phyloP scores from a whole-genome alignment of 208 protist species.

The Phytomonas francai region DNA sequence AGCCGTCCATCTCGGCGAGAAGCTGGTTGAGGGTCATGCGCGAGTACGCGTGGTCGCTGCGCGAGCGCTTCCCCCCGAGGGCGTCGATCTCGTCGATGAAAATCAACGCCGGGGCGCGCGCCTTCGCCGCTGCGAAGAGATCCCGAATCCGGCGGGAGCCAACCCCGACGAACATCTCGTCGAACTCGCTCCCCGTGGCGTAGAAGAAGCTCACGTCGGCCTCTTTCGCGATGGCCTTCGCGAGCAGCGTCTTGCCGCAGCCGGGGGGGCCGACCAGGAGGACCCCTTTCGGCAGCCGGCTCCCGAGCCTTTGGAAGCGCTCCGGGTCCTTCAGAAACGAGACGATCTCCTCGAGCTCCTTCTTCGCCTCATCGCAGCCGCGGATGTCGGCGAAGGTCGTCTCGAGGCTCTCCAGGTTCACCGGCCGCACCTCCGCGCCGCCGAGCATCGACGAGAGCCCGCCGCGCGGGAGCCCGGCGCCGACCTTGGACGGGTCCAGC shows the following conservation, averaged over 20 bases:
- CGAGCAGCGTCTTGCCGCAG: conserved; percentile 94
- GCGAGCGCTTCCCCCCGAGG: conserved; percentile 79
- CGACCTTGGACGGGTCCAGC: conserved; percentile 18
- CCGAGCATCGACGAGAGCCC: conserved; percentile 22
- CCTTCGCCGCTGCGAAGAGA: conserved; percentile 93
- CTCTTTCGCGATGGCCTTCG: conserved; percentile 91
- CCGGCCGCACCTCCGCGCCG: conserved; percentile 50
- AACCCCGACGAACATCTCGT: conserved; percentile 98
- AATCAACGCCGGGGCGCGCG: conserved; percentile 92
- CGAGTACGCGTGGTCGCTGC: conserved; percentile 56
- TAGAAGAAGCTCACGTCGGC: conserved; percentile 96
- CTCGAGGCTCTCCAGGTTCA: conserved; percentile 70
- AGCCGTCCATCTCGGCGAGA: conserved; percentile 96
- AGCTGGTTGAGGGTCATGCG: conserved; percentile 97
- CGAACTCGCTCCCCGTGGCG: conserved; percentile 92
- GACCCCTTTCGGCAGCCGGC: conserved; percentile 94
- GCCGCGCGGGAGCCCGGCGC: conserved; percentile 15
- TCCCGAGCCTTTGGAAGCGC: conserved; percentile 91
- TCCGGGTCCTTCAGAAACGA: conserved; percentile 93
- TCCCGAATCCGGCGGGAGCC: conserved; percentile 92
- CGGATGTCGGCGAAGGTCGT: conserved; percentile 83
- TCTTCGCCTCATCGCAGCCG: conserved; percentile 89
- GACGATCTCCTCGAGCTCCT: conserved; percentile 88
- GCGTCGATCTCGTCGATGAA: conserved; percentile 99
- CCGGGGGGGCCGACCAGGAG: conserved; percentile 97